Evolutionary conservation across 73 alveolate genomes (phyloP).

Genomic region (Paramecium primaurelia): DNA sequence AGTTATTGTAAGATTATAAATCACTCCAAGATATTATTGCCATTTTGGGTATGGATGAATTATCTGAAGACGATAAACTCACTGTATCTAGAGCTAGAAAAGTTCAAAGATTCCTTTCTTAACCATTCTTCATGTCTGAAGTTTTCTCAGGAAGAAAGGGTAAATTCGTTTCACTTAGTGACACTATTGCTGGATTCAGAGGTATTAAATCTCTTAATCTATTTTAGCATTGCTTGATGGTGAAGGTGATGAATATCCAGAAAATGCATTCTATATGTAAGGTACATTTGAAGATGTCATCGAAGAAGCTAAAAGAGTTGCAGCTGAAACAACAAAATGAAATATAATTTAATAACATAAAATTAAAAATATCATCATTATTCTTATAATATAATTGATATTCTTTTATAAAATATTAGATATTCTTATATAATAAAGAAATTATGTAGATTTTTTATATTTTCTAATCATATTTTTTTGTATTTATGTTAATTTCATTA

Average conservation of each 20-base stretch:
- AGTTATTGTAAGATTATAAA: conserved; percentile 87
- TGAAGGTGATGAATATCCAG: conserved; percentile 92
- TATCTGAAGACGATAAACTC: conserved; percentile 94
- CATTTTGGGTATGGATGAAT: conserved; percentile 97
- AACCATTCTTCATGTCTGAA: conserved; percentile 91
- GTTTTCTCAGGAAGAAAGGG: conserved; percentile 97
- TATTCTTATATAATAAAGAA: too few relatives aligned
- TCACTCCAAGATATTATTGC: conserved; percentile 97
- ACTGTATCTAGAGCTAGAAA: conserved; percentile 97
- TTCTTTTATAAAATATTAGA: too few relatives aligned
- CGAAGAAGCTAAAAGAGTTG: conserved; percentile 80
- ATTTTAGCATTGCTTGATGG: conserved; percentile 71
- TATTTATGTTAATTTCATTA: too few relatives aligned
- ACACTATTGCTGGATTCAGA: conserved; percentile 85
- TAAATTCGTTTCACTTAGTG: conserved; percentile 83
- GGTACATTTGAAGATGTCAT: conserved; percentile 88
- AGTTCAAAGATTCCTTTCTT: conserved; percentile 84
- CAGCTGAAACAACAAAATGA: conserved; percentile 71
- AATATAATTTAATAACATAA: conserved; percentile 2
- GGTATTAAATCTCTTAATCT: not conserved
- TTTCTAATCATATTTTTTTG: too few relatives aligned
- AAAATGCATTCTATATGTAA: conserved; percentile 95
- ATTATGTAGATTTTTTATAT: too few relatives aligned
- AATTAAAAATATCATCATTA: not conserved
- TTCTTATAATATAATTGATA: not conserved